Conservation (phyloP, 208 protist genomes). For the Trichomonas tenax region DNA sequence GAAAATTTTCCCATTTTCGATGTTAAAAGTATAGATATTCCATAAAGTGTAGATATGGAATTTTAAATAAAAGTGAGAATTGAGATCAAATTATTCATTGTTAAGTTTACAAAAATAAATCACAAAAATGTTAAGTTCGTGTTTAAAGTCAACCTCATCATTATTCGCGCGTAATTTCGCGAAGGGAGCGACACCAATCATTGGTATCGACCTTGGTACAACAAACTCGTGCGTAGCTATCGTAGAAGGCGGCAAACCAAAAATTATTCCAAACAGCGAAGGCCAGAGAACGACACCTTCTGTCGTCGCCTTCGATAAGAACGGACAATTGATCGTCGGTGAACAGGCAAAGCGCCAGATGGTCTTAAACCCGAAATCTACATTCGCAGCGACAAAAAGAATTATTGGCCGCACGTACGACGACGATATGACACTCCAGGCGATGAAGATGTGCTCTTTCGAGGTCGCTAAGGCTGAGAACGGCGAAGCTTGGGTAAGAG, state of each 20-base stretch:
- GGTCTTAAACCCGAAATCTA: background rate
- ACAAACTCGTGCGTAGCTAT: conserved; percentile 33
- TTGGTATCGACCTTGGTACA: conserved; percentile 63
- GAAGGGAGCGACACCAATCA: conserved; percentile 27
- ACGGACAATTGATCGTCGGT: background rate
- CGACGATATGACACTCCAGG: conserved; percentile 48
- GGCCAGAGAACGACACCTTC: background rate
- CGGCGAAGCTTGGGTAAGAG: conserved; percentile 76
- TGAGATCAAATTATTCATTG: too few species aligned
- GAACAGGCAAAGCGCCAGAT: background rate
- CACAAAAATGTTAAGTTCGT: too few species aligned
- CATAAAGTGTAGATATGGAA: too few species aligned
- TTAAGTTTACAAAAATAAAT: too few species aligned
- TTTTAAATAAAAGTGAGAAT: too few species aligned
- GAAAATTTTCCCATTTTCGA: too few species aligned
- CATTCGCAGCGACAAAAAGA: background rate
- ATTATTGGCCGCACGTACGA: background rate
- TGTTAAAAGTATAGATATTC: too few species aligned
- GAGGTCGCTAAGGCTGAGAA: conserved; percentile 66
- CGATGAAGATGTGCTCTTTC: conserved; percentile 62
- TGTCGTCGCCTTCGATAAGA: background rate
- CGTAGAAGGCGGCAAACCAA: background rate
- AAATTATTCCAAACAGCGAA: background rate
- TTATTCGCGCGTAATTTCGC: too few species aligned
- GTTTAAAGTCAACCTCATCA: too few species aligned